Base-by-base conservation (phyloP, 176 grass and related monocot species). In the Thinopyrum elongatum region DNA sequence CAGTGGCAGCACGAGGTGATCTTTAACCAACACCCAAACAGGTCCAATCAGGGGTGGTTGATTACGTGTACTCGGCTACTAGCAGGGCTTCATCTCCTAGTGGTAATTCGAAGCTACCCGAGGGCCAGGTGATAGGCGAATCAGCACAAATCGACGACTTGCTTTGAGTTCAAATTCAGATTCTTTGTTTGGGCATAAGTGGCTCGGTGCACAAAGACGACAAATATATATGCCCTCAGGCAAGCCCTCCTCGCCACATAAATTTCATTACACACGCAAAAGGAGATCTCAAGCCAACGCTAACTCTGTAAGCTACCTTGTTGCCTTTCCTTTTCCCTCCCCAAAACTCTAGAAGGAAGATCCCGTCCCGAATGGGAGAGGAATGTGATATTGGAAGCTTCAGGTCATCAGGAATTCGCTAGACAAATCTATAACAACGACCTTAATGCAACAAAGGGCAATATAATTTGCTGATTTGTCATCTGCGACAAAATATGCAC, bases 281-380 rank as follows among this genome's bases (percentile, higher is more conserved):
- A 25, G 11, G 22, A 39, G 59, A 77, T 34, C 30, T 42, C 6
- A 59, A 38, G 8, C 27, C 72, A 78, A 55, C 26, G 79, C 79
- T 55, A 3, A 15, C 39, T 71, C 29, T 25, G 70, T 39, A 90
- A 86, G 79, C 72, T 77, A 63, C 3, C 72, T 26, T 82, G 29
- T 17, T 30, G 22, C 62, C 63, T 55, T 34, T 17, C 61, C 29
- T 82, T 82, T 77, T 35, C 55, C 16, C 16, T 85, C 22, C 16
- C 55, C 9, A 53, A 19, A 82, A 23, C 79, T 77, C 23, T 26
- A 53, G 76, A 70, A 70, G 31, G 4, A 38, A 80, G 29, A n/a
- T 67, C 17, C 10, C 41, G 3, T 36, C 10, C 74, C 22, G 77
- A 74, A 87, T 55, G 11, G 13, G 10, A 17, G 10, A 22, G 34